Base-by-base conservation (phyloP, 1,284 basidiomycete species). In the Sphaerobolus stellatus region DNA sequence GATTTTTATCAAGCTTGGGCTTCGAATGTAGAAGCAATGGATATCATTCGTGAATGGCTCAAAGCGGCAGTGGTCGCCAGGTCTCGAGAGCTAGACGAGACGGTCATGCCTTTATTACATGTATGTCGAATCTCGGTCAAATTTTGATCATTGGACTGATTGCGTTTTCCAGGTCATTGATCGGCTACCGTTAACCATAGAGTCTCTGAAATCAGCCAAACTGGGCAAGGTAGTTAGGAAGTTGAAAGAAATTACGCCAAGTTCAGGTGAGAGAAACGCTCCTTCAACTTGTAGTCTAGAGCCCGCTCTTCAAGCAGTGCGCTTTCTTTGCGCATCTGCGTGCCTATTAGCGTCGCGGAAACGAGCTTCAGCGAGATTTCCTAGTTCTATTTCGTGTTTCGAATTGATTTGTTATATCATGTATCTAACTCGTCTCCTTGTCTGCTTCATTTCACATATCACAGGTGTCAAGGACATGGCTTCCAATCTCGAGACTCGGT, bases 391-490 rank as follows among this genome's bases (percentile, higher is more conserved):
- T 36, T 49, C 41, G 16, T 54, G 48, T 29, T 25, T 27, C 28
- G 29, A 28, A 16, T 49, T 25, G 28, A 41, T 29, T 49, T 24
- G 65, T 69, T 71, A 70, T 75, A 73, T 71, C 71, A 82, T 85
- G 81, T 86, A 87, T 87, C 86, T 87, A 84, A 88, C 84, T 73
- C 61, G 63, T 62, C n/a, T 64, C 68, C 64, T 71, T 64, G 70
- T 71, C 69, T 62, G 71, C 68, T 66, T 61, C 61, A 56, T 62
- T 62, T 67, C 65, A 61, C 65, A 64, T 72, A 74, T 61, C 67
- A 67, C 76, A 91, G 89, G 89, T 72, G 83, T 90, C 85, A 88
- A 89, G 84, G 90, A 92, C 75, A 88, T 92, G 86, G 89, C 90
- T 64, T 81, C 81, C 67, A 90, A 89, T 74, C 76, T 92, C 73